Evolutionary conservation across 1,284 basidiomycete species (phyloP).

Genomic region (Anthracocystis panici-leucophaei): DNA sequence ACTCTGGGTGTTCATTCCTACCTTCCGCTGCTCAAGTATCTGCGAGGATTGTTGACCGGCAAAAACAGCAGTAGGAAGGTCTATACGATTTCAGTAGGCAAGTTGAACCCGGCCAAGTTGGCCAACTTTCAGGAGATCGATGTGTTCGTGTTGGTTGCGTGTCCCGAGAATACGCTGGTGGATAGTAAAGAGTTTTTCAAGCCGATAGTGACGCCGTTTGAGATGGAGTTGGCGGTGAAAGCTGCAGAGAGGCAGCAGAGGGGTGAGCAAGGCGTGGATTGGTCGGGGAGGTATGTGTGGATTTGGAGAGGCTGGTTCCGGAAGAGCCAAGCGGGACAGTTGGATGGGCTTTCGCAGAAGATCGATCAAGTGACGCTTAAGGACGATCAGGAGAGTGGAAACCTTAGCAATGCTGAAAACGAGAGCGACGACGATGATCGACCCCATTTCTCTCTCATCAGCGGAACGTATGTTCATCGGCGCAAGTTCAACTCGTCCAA

Average conservation of each 20-base stretch:
- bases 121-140: slow-evolving; percentile 97
- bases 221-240: slow-evolving; percentile 83
- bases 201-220: slow-evolving; percentile 94
- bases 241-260: slow-evolving; percentile 52
- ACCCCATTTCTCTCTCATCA: slow-evolving; percentile 81
- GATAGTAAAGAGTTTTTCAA: slow-evolving; percentile 85
- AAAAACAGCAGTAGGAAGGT: slow-evolving; percentile 77
- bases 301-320: slow-evolving; percentile 75
- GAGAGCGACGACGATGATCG: slow-evolving; percentile 73
- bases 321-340: slow-evolving; percentile 41
- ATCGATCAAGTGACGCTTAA: slow-evolving; percentile 15
- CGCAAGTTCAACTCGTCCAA: slow-evolving; percentile 74
- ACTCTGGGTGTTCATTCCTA: slow-evolving; percentile 81
- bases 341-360: neutral
- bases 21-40: slow-evolving; percentile 45
- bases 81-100: slow-evolving; percentile 95
- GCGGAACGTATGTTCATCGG: slow-evolving; percentile 84
- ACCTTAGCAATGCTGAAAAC: slow-evolving; percentile 23
- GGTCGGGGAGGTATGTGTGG: slow-evolving; percentile 85
- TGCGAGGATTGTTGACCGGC: slow-evolving; percentile 49
- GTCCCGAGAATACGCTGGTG: slow-evolving; percentile 90
- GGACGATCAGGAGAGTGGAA: slow-evolving; percentile 17
- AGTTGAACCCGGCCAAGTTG: slow-evolving; percentile 93
- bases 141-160: slow-evolving; percentile 93
- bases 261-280: slow-evolving; percentile 69